phyloP scores from a whole-genome alignment of 2,329 filamentous ascomycete genomes.

The Emergomyces pasteurianus region DNA sequence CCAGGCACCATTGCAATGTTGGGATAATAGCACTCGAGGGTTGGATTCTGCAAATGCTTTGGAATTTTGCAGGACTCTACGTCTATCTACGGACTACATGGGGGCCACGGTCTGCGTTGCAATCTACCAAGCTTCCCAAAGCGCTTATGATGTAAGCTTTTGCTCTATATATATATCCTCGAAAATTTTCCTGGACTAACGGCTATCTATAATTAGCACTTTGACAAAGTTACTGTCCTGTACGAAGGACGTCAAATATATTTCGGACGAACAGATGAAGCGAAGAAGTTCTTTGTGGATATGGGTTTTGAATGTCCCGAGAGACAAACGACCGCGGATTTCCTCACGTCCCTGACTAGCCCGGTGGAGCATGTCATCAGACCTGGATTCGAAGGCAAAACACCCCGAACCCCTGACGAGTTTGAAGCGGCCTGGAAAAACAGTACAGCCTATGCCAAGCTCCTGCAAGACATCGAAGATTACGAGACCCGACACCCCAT shows the following conservation, averaged over 20 bases:
- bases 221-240: conserved; percentile 76
- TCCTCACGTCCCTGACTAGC: conserved; percentile 70
- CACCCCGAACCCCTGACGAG: conserved; percentile 58
- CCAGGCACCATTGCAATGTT: conserved; percentile 58
- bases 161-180: too few species aligned
- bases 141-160: conserved; percentile 48
- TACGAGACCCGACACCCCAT: conserved; percentile 32
- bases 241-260: conserved; percentile 65
- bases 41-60: conserved; percentile 57
- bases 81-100: conserved; percentile 73
- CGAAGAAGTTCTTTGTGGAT: conserved; percentile 61
- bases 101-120: conserved; percentile 75
- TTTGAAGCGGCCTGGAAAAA: conserved; percentile 49
- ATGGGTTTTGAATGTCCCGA: conserved; percentile 64
- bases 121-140: conserved; percentile 75
- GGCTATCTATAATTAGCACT: conserved; percentile 35
- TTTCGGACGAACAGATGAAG: conserved; percentile 57
- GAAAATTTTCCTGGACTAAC: conserved; percentile 13
- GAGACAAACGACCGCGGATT: conserved; percentile 70
- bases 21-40: conserved; percentile 63
- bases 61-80: conserved; percentile 56
- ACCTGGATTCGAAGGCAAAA: conserved; percentile 16
- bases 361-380: conserved; percentile 24
- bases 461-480: conserved; percentile 33
- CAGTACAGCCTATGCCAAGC: conserved; percentile 35